phyloP scores from a whole-genome alignment of 148 eudicot species.

The Selenicereus undatus region DNA sequence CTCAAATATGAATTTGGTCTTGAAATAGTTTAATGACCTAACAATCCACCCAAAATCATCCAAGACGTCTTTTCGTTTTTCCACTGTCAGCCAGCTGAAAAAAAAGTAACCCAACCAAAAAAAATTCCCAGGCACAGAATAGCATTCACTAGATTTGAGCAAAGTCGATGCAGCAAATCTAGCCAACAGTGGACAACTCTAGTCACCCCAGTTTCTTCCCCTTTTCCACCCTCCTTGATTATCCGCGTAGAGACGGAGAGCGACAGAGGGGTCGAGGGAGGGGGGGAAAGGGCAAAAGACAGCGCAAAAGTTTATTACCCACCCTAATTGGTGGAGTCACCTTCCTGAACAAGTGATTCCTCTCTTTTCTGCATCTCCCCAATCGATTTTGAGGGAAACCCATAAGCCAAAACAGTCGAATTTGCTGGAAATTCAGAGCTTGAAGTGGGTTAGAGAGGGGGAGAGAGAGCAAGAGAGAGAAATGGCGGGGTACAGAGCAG shows the following conservation, averaged over 20 bases:
- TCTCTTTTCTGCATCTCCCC: neutral
- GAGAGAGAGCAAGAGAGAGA: neutral
- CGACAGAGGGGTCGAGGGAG: neutral
- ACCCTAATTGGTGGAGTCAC: neutral
- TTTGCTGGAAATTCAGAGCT: neutral
- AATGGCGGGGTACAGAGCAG: constrained; percentile 61
- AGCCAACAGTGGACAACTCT: neutral
- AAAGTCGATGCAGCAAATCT: neutral
- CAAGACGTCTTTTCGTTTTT: neutral
- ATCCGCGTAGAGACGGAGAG: neutral
- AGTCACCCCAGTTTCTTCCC: neutral
- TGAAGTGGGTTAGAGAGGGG: neutral
- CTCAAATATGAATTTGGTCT: too few species aligned
- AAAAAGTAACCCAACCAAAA: too few species aligned
- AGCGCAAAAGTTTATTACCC: neutral
- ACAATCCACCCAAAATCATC: neutral
- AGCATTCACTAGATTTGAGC: neutral
- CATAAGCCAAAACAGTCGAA: constrained; percentile 17
- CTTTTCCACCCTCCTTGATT: neutral
- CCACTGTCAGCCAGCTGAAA: neutral
- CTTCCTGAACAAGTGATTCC: constrained; percentile 25
- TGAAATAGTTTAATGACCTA: too few species aligned
- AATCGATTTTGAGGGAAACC: neutral
- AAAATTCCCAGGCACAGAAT: neutral
- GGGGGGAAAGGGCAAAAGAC: neutral